phyloP scores from a whole-genome alignment of 2,329 filamentous ascomycete genomes.

The Ophiosphaerella herpotricha region DNA sequence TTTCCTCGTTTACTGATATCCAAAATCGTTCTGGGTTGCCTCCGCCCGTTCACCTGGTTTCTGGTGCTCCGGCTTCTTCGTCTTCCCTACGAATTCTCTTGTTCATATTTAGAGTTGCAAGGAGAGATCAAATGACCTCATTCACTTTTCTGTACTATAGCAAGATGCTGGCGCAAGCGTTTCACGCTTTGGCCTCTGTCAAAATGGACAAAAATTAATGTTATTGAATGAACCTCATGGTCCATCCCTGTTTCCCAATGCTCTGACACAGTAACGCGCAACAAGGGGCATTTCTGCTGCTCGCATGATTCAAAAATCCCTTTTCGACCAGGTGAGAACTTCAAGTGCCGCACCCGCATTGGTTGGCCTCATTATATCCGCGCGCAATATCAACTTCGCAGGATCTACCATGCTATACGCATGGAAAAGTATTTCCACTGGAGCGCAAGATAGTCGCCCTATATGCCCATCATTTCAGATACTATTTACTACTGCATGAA shows the following conservation, averaged over 20 bases:
- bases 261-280: slow-evolving; percentile 11
- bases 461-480: slow-evolving; percentile 4
- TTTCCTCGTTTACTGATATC: slow-evolving; percentile 15
- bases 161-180: slow-evolving; percentile 25
- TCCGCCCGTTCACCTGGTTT: slow-evolving; percentile 3
- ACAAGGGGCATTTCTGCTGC: slow-evolving; percentile 7
- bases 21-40: slow-evolving; percentile 12
- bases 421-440: not conserved
- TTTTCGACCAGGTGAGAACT: slow-evolving; percentile 13
- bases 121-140: slow-evolving; percentile 11
- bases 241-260: slow-evolving; percentile 12
- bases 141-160: slow-evolving; percentile 37
- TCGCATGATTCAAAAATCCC: slow-evolving; percentile 23
- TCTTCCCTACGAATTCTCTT: slow-evolving; percentile 6
- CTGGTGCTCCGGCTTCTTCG: not conserved
- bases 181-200: slow-evolving; percentile 23
- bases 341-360: not conserved
- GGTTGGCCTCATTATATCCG: not conserved
- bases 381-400: not conserved
- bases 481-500: slow-evolving; percentile 13
- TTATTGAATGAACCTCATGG: slow-evolving; percentile 12
- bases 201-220: slow-evolving; percentile 27
- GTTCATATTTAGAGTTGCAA: slow-evolving; percentile 6
- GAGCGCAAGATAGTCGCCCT: slow-evolving; percentile 4
- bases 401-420: slow-evolving; percentile 21